Evolutionary conservation across 768 basidiomycete species (phyloP).

Genomic region (Calocera cornea): DNA sequence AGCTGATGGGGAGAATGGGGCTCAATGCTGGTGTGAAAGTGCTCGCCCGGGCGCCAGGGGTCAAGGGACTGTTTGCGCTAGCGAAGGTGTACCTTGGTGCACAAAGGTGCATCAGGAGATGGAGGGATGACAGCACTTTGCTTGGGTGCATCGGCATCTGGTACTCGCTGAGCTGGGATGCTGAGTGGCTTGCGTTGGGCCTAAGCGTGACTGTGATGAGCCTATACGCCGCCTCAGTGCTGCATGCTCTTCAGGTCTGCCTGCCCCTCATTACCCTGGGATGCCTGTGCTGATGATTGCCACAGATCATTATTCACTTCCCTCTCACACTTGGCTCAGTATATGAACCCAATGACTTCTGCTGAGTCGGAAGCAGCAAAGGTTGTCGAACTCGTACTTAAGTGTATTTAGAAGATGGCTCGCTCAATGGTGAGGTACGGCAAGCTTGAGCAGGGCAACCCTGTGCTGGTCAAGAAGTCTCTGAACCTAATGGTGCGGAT

Average conservation of each 20-base stretch:
- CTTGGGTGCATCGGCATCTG: constrained; percentile 48
- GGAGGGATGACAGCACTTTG: constrained; percentile 81
- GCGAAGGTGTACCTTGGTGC: constrained; percentile 75
- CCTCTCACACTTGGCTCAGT: constrained; percentile 24
- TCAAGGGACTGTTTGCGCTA: constrained; percentile 45
- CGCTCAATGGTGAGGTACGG: constrained; percentile 55
- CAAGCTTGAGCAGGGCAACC: constrained; percentile 25
- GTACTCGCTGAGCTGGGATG: constrained; percentile 36
- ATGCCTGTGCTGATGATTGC: constrained; percentile 70
- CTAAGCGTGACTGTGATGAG: constrained; percentile 88
- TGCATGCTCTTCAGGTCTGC: constrained; percentile 68
- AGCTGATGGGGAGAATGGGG: constrained; percentile 75
- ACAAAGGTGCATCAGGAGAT: constrained; percentile 60
- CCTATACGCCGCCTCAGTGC: constrained; percentile 47
- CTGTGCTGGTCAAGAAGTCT: constrained; percentile 69
- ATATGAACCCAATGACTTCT: constrained; percentile 28
- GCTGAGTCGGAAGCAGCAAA: constrained; percentile 70
- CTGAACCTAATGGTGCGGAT: constrained; percentile 81
- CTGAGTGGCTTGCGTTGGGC: constrained; percentile 50
- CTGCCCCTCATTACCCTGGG: constrained; percentile 40
- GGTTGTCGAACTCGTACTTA: constrained; percentile 82
- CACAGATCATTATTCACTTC: constrained; percentile 70
- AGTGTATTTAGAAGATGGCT: constrained; percentile 97
- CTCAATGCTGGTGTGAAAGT: constrained; percentile 46
- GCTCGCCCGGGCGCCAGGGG: constrained; percentile 20